These are phyloP conservation scores for Botrytis medusae DNA, from an alignment of 2,329 filamentous ascomycete genomes.

Conservation along the genomic window DNA sequence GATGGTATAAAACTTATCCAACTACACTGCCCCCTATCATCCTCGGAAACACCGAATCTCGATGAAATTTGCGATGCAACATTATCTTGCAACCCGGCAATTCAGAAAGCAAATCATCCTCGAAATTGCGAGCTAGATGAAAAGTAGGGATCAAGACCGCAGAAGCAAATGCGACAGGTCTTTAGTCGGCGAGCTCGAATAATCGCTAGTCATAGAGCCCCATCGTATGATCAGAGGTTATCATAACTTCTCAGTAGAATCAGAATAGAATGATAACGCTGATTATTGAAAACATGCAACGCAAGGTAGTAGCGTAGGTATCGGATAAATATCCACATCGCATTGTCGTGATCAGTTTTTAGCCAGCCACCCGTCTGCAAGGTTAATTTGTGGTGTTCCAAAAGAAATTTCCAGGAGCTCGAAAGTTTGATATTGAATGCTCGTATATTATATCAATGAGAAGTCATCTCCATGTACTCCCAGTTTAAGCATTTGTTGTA, in stretches of 20 bases:
- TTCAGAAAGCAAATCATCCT: conserved; percentile 5
- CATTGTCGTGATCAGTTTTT: not conserved
- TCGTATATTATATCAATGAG: conserved; percentile 2
- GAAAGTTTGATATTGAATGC: not conserved
- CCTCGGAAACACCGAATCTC: conserved; percentile 1
- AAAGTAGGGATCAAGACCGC: not conserved
- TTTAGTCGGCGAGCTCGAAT: not conserved
- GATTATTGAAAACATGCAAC: conserved; percentile 2
- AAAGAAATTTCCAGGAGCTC: not conserved
- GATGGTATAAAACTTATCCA: not conserved
- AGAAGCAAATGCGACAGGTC: not conserved
- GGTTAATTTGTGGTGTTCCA: not conserved
- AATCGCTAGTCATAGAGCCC: not conserved
- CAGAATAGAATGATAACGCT: not conserved
- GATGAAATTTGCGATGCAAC: not conserved
- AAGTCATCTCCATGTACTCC: not conserved
- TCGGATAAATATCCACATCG: not conserved
- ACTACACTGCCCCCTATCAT: not conserved
- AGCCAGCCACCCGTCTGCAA: not conserved
- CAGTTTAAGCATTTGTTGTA: not conserved
- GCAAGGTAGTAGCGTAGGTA: not conserved
- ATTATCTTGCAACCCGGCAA: not conserved
- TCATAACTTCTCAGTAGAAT: not conserved
- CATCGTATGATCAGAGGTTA: not conserved
- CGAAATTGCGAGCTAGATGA: not conserved